Evolutionary conservation across 352 stramenopile genomes (phyloP).

Genomic region (Globisporangium apiculatum): DNA sequence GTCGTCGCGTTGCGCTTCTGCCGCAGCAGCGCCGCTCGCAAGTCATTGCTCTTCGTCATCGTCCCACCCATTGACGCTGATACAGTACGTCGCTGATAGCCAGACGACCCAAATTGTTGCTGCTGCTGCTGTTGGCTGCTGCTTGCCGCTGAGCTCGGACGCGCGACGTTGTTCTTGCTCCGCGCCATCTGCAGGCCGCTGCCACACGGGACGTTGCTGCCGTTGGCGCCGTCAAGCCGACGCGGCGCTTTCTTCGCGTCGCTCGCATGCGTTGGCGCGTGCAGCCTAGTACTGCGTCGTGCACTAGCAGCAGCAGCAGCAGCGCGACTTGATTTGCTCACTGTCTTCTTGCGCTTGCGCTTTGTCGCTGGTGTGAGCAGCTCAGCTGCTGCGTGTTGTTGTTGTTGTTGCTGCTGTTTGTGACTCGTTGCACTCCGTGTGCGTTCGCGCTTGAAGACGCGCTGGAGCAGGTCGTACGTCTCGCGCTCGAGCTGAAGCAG

Average conservation of each 20-base stretch:
- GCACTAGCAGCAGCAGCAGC: not conserved
- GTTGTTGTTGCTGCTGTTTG: not conserved
- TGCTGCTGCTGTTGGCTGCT: not conserved
- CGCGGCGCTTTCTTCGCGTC: constrained; percentile 1
- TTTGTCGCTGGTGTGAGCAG: not conserved
- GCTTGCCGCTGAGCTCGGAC: not conserved
- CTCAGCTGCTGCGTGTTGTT: not conserved
- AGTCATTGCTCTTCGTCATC: too few relatives aligned
- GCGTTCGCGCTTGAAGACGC: constrained; percentile 17
- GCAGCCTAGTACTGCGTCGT: not conserved
- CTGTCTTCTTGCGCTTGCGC: not conserved
- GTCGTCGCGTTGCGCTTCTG: too few relatives aligned
- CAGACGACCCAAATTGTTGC: not conserved
- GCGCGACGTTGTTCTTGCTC: constrained; percentile 17
- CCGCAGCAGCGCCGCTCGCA: not conserved
- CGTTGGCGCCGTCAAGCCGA: not conserved
- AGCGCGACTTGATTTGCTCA: not conserved
- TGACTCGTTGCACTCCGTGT: constrained; percentile 1
- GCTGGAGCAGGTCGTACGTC: constrained; percentile 40
- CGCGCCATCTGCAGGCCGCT: constrained; percentile 32
- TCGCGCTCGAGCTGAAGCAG: constrained; percentile 29
- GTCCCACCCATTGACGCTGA: too few relatives aligned
- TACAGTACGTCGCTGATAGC: too few relatives aligned
- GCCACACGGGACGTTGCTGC: constrained; percentile 13
- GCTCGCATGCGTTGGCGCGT: constrained; percentile 5